Conservation (phyloP, 1,284 basidiomycete genomes). For the Mycena sp. region DNA sequence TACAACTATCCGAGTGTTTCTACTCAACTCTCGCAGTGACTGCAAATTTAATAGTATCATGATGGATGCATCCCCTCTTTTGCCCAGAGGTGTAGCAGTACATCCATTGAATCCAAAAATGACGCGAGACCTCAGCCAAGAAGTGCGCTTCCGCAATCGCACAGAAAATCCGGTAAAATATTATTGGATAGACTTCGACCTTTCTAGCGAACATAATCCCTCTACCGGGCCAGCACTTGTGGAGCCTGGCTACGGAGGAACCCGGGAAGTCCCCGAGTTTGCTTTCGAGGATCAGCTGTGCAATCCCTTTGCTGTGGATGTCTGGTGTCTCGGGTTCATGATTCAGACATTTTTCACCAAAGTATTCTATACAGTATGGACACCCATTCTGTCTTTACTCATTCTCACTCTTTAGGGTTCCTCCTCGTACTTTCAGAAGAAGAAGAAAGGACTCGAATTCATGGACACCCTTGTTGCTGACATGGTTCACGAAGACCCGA, state of each 20-base stretch:
- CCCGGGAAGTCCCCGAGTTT: slow-evolving; percentile 2
- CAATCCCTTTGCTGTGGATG: slow-evolving; percentile 15
- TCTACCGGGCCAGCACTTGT: neutral
- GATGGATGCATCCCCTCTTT: slow-evolving; percentile 38
- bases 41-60: slow-evolving; percentile 37
- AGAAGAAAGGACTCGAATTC: slow-evolving; percentile 5
- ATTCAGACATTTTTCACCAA: no score
- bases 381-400: no score
- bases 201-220: slow-evolving; percentile 20
- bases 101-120: no score
- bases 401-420: no score
- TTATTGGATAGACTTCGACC: slow-evolving; percentile 32
- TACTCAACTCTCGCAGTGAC: slow-evolving; percentile 7
- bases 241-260: neutral
- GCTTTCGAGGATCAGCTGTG: neutral
- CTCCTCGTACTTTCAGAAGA: no score
- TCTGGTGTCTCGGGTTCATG: neutral
- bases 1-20: no score
- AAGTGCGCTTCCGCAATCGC: no score
- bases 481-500: slow-evolving; percentile 6
- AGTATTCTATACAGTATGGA: no score
- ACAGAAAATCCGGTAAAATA: slow-evolving; percentile 27
- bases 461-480: neutral
- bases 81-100: no score
- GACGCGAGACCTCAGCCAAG: no score